Evolutionary conservation across 1,139 yeast genomes (phyloP), one percentile per base, ranked within the genome.

Genomic region (Taphrina betulina): DNA sequence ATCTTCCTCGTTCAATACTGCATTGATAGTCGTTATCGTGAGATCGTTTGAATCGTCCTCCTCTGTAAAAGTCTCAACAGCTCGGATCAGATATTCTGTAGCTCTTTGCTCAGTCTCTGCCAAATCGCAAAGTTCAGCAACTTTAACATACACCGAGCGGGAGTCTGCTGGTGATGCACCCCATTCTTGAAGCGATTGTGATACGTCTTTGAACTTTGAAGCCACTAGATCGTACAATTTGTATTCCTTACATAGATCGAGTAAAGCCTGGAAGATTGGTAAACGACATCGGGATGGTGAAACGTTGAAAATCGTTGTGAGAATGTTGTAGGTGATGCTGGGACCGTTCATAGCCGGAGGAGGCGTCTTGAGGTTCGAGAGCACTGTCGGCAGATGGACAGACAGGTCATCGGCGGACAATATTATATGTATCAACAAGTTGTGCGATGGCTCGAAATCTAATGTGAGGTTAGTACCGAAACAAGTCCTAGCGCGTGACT

Each of bases 371-470:
- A 66, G 62, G 24, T 63, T 55, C 10, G 68, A 60, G 37, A 74
- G 64, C 60, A 67, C 65, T 33, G 64, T 62, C 29, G 72, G 64
- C 23, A 72, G 60, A 40, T 69, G 64, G 36, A 65, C 68, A 16
- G 64, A 65, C 58, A 70, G 66, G 42, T 69, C 66, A 20, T 71
- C 63, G 29, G 74, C 67, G 3, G 56, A 51, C 35, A 67, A 64
- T 16, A 72, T 64, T 53, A 74, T 62, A 51, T 70, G 69, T 46
- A 74, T 60, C 26, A 72, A 65, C 46, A 74, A 65, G 64, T 73
- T 74, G 64, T 69, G 72, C 17, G 71, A 70, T 7, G 75, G 62
- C 64, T 74, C 78, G 58, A 72, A 71, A 51, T 74, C 76, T 62
- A 29, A n/a, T 5, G 12, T 19, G 1, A n/a, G n/a, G n/a, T n/a